Evolutionary conservation across 306 rosid genomes (phyloP).

Genomic region (Inga leiocalycina): DNA sequence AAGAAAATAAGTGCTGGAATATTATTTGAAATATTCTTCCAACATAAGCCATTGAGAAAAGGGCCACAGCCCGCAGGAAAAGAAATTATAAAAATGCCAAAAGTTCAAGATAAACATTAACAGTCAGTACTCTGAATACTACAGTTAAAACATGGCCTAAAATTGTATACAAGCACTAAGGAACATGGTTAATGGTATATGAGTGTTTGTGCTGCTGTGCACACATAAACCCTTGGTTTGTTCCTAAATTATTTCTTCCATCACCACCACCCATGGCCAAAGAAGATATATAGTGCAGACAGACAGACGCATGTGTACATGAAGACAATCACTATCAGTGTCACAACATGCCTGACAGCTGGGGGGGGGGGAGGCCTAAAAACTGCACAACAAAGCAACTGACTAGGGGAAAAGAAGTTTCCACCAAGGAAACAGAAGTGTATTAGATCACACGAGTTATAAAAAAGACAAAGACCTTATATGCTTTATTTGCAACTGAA

Average conservation of each 20-base stretch:
- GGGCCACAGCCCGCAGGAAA: neutral
- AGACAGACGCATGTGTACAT: neutral
- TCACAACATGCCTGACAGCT: neutral
- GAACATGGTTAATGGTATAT: neutral
- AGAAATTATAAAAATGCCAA: neutral
- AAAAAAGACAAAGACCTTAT: conserved; percentile 57
- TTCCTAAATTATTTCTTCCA: neutral
- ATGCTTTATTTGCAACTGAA: conserved; percentile 60
- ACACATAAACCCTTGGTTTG: neutral
- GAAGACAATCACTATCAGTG: neutral
- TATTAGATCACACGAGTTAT: conserved; percentile 14
- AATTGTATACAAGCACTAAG: no score
- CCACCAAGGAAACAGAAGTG: neutral
- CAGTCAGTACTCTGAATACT: neutral
- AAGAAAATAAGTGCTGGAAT: neutral
- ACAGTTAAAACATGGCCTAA: conserved; percentile 1
- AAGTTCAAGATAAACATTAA: neutral
- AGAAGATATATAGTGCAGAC: neutral
- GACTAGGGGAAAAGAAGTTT: conserved; percentile 8
- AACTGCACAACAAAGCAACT: neutral
- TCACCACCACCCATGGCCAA: neutral
- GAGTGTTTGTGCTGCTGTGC: neutral
- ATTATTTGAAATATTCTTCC: neutral
- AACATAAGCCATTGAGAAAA: neutral
- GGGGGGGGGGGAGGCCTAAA: neutral